Evolutionary conservation across 2,329 filamentous ascomycete species (phyloP), one percentile per base, ranked within the genome.

Genomic region (Aspergillus quadrilineatus): DNA sequence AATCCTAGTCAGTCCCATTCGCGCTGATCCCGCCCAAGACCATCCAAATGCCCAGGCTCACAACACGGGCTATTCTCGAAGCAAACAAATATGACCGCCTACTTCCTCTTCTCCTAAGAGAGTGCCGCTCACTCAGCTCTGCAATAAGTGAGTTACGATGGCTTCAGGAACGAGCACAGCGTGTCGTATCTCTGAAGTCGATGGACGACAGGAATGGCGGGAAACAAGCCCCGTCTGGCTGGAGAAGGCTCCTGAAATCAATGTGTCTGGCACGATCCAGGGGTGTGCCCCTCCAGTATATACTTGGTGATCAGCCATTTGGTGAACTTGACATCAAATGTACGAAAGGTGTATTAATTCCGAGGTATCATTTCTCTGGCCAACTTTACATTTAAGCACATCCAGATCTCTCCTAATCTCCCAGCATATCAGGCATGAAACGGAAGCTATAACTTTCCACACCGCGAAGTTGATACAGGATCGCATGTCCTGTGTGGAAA

Each of bases 291-390:
- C 75, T 99, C 34, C 94, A 97, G 72, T 97, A 97, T 69, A 81
- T 97, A 22, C 77, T 99, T 1, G 92, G 92, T 3, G 86, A 87
- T 4, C 92, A 97, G 71, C 94, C 89, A 1, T 97, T 99, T 74
- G 93, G 92, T 0, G 77, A 85, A 4, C 75, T 97, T 14, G 88
- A 96, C 42, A 88, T 99, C 45, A 75, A 81, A 53, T 97, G 92
- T 68, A 79, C 78, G 29, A 83, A 80, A 9, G 90, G 90, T 2
- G 92, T 97, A 4, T 77, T 99, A 55, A 96, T 97, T 62, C 94
- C 94, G 36, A 83, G 93, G 73, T 75, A 54, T 14, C 42, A 10
- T 26, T 45, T 41, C 37, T 36, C 32, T 14, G 22, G 42, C 29
- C 14, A 44, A 28, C 6, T 12, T 43, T 42, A 36, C 10, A 10